These are phyloP conservation scores for Petunia secreta DNA, from an alignment of 257 asterid species.

Conservation along the genomic window DNA sequence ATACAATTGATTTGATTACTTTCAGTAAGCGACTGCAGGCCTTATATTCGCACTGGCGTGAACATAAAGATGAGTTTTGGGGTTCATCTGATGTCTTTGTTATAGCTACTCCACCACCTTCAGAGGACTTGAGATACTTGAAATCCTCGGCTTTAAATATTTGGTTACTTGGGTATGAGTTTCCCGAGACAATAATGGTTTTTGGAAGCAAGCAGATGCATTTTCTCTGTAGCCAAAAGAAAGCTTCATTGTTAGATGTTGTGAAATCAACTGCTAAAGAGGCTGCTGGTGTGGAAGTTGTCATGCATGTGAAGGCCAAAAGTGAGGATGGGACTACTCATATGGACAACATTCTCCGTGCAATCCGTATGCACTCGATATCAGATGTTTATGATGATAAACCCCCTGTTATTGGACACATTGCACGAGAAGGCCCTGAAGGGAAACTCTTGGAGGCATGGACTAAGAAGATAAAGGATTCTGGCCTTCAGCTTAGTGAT, in stretches of 20 bases:
- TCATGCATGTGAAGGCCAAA: constrained; percentile 32
- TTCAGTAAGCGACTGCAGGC: constrained; percentile 45
- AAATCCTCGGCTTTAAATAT: constrained; percentile 37
- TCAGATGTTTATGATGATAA: background rate
- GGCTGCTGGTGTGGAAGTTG: constrained; percentile 27
- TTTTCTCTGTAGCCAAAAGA: constrained; percentile 35
- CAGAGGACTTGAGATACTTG: constrained; percentile 51
- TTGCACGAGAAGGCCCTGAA: constrained; percentile 33
- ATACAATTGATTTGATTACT: constrained; percentile 47
- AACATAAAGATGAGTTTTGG: constrained; percentile 48
- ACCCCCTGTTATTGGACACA: constrained; percentile 29
- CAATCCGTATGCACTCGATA: constrained; percentile 19
- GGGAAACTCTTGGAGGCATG: constrained; percentile 33
- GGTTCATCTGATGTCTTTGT: constrained; percentile 47
- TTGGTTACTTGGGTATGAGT: constrained; percentile 32
- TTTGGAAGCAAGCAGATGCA: constrained; percentile 32
- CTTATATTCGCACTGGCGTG: constrained; percentile 52
- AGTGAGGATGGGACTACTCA: constrained; percentile 27
- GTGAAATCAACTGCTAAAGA: constrained; percentile 29
- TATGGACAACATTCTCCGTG: constrained; percentile 28
- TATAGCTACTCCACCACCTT: constrained; percentile 54
- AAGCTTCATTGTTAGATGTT: constrained; percentile 28
- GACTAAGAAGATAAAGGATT: constrained; percentile 27
- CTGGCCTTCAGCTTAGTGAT: constrained; percentile 30
- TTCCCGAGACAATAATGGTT: constrained; percentile 36